Evolutionary conservation across 805 yeast species (phyloP), one percentile per base, ranked within the genome.

Genomic region (Candida succiphila): DNA sequence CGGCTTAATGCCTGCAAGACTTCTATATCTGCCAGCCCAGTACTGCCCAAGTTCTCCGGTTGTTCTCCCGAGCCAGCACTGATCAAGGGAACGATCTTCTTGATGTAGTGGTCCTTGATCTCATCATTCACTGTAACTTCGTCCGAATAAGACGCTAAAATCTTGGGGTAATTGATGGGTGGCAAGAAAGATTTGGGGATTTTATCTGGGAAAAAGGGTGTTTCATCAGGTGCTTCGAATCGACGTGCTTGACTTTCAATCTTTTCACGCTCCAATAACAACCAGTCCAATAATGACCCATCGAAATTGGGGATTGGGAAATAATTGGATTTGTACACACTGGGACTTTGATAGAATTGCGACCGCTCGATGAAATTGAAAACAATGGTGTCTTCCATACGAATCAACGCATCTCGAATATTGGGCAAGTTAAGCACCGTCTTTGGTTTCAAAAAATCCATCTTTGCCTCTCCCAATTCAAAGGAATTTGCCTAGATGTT

Each of bases 341-440:
- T 69, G 2, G 83, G 80, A 34, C 86, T 77, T 21, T 71, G 69
- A 45, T 65, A 77, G 51, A 85, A 89, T 60, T 89, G 95, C 3
- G 96, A 84, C 42, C 98, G 69, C 56, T 92, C 98, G 39, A 92
- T 88, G 44, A 92, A 72, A 37, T 80, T 83, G 65, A 88, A 92
- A 40, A 92, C 81, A 45, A 92, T 87, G 6, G 96, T 83, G 57
- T 92, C 97, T 52, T 92, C 98, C 96, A 92, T 86, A 35, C 95
- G 74, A 26, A 88, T 78, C 30, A 92, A 65, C 14, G 85, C 81
- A 39, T 72, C 77, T 41, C 98, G 75, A 48, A 92, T 92, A 58
- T 92, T 87, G 46, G 63, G 65, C 37, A 92, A 63, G 48, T 86
- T 73, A 32, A 92, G 67, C 6, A 85, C 95, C 1, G 94, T 72